Evolutionary conservation across 768 basidiomycete species (phyloP), one percentile per base, ranked within the genome.

Genomic region (Piloderma croceum): DNA sequence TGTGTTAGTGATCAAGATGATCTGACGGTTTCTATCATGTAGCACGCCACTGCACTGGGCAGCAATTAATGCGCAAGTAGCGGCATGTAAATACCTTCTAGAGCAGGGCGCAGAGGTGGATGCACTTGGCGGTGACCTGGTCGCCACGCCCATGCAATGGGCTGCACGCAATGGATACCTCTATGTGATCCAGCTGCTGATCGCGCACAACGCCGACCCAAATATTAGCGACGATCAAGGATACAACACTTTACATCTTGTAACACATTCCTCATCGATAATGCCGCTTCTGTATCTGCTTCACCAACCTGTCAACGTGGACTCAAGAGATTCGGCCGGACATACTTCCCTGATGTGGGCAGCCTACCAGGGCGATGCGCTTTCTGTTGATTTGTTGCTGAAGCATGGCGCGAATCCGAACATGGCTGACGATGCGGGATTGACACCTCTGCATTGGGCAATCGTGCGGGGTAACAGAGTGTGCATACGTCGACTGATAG

Each of bases 291-390:
- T 97, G 25, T 93, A 90, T 54, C 70, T 96, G 19, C 73, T 98
- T 5, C 90, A 94, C 57, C 93, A 97, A 58, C 92, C 93, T 3
- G 77, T 99, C 47, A 83, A 80, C 31, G 84, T 97, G 43, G 96
- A 99, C 58, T 83, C 84, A 34, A 76, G 81, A 29, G 96, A 99
- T 60, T 70, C 81, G 2, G 86, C 90, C 53, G 96, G 96, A 0
- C 96, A 98, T 57, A 96, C 94, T 0, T 74, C 89, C 0, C 72
- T 98, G 36, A 96, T 97, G 90, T 99, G 96, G 96, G 96, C 96
- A 5, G 90, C 91, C 7, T 99, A 98, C 62, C 96, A 99, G 59
- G 96, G 96, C 34, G 96, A 99, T 56, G 92, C 91, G 2, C 76
- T 98, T 24, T 90, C 88, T 3, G 92, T 98, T 5, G 92, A 97